Conservation (phyloP, 2,329 filamentous ascomycete genomes). For the Achaetomium macrosporum region DNA sequence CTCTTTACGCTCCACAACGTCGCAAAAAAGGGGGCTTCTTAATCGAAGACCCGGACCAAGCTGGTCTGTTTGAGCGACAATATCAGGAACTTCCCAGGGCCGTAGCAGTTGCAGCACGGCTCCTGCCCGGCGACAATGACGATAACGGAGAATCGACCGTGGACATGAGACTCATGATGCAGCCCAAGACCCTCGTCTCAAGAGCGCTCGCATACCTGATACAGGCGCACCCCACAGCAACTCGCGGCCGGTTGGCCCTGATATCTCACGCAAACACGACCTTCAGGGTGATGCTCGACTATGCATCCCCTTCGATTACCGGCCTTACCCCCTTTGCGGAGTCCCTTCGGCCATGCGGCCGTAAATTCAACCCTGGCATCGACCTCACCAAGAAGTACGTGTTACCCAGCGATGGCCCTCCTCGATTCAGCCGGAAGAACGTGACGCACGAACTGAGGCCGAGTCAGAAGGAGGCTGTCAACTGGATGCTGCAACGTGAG, state of each 20-base stretch:
- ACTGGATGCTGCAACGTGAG: constrained; percentile 31
- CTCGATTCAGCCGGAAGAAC: neutral
- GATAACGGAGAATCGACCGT: neutral
- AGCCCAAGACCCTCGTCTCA: constrained; percentile 16
- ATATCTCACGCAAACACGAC: neutral
- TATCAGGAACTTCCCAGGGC: constrained; percentile 14
- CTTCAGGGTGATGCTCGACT: constrained; percentile 8
- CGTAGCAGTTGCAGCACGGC: constrained; percentile 11
- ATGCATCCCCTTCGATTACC: neutral
- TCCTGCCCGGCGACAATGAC: neutral
- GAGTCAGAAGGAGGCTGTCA: constrained; percentile 28
- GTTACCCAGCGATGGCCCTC: neutral
- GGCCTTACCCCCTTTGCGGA: constrained; percentile 3
- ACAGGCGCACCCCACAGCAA: constrained; percentile 11
- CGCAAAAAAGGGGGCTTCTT: neutral
- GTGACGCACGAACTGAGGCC: neutral
- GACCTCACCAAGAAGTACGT: neutral
- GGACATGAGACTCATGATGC: constrained; percentile 10
- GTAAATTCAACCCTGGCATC: neutral
- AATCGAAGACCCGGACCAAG: constrained; percentile 18
- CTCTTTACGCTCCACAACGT: constrained; percentile 1
- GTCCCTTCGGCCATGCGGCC: constrained; percentile 7
- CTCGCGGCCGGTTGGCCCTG: constrained; percentile 4
- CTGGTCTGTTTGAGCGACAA: constrained; percentile 13
- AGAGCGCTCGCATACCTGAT: constrained; percentile 14